Evolutionary conservation across 768 basidiomycete species (phyloP).

Genomic region (Xerocomus spinulosus): DNA sequence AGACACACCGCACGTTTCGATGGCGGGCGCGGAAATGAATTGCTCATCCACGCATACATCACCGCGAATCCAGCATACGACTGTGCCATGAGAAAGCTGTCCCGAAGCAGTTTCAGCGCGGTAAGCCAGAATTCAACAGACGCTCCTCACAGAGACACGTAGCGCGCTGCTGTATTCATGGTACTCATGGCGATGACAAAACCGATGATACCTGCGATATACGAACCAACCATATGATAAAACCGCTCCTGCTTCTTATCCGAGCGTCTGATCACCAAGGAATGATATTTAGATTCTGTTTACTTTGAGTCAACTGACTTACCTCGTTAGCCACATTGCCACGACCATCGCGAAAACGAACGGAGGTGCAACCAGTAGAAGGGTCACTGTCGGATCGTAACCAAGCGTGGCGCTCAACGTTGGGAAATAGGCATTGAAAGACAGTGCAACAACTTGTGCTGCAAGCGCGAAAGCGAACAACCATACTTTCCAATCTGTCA

Average conservation of each 20-base stretch:
- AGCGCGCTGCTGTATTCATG: constrained; percentile 58
- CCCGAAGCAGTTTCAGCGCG: constrained; percentile 4
- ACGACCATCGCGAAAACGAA: constrained; percentile 57
- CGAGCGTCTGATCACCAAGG: constrained; percentile 47
- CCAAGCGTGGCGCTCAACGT: constrained; percentile 72
- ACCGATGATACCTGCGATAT: constrained; percentile 57
- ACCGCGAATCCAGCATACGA: constrained; percentile 69
- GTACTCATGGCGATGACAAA: constrained; percentile 65
- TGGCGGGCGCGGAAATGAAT: constrained; percentile 67
- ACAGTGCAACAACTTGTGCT: constrained; percentile 43
- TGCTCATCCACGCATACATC: constrained; percentile 51
- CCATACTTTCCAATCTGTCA: constrained; percentile 81
- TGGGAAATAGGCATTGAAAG: constrained; percentile 82
- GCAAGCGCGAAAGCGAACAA: constrained; percentile 56
- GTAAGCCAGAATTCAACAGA: constrained; percentile 5
- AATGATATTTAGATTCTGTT: constrained; percentile 1
- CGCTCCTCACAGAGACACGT: constrained; percentile 52
- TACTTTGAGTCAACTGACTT: constrained; percentile 1
- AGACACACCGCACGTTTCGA: constrained; percentile 82
- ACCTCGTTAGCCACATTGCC: constrained; percentile 52
- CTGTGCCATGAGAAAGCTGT: constrained; percentile 72
- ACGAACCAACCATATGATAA: constrained; percentile 57
- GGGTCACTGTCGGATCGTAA: constrained; percentile 54
- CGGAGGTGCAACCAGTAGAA: constrained; percentile 75
- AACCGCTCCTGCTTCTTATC: constrained; percentile 68